Percentiles rank a stretch among this genome's conserved stretches.
Evolutionary conservation across 2,329 filamentous ascomycete species (phyloP).

Genomic region (Tolypocladium amazonense): DNA sequence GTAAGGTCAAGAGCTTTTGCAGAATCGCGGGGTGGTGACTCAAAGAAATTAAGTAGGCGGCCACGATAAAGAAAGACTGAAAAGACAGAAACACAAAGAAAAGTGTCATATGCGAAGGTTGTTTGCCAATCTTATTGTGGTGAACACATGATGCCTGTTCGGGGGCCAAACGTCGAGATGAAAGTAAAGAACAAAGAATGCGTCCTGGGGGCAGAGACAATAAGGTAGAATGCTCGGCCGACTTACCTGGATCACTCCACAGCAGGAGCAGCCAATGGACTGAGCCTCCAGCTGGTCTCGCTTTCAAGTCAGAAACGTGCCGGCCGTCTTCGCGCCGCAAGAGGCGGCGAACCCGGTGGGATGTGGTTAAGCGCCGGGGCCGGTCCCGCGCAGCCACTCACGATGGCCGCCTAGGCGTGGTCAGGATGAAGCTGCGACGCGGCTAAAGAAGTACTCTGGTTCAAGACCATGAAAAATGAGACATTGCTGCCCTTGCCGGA

Average conservation of each 20-base stretch:
- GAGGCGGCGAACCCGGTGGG: neutral
- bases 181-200: neutral
- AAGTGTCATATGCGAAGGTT: neutral
- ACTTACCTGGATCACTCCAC: neutral
- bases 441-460: neutral
- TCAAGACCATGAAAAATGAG: neutral
- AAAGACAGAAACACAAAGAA: neutral
- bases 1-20: neutral
- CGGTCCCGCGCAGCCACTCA: neutral
- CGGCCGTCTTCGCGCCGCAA: neutral
- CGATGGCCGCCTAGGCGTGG: too few relatives aligned
- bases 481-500: neutral
- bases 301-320: neutral
- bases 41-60: neutral
- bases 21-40: neutral
- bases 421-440: neutral
- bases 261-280: neutral
- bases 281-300: neutral
- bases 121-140: neutral
- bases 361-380: neutral
- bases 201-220: neutral
- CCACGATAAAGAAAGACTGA: neutral
- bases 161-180: neutral
- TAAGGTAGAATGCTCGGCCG: neutral
- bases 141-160: neutral